phyloP scores from a whole-genome alignment of 345 rosid genomes.

The Citrus sp. region DNA sequence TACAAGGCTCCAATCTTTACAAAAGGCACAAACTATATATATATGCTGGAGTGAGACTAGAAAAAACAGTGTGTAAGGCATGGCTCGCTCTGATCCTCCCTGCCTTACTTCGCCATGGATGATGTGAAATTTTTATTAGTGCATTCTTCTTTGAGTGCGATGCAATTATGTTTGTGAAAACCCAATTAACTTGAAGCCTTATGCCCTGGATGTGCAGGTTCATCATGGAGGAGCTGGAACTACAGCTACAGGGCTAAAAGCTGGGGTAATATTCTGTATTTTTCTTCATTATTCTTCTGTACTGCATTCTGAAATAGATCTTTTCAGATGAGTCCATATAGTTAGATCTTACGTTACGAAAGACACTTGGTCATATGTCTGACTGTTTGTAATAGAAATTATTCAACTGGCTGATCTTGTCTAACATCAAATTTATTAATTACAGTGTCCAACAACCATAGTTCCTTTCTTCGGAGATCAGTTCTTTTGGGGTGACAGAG shows the following conservation, averaged over 20 bases:
- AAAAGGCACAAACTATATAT: not conserved
- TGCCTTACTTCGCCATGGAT: not conserved
- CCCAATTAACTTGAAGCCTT: constrained; percentile 6
- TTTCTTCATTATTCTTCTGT: not conserved
- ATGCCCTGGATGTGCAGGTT: constrained; percentile 46
- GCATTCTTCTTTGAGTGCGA: not conserved
- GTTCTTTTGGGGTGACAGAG: constrained; percentile 95
- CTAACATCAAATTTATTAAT: constrained; percentile 14
- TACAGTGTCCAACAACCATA: constrained; percentile 93
- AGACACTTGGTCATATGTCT: not conserved
- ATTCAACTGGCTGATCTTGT: not conserved
- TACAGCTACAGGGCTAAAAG: constrained; percentile 89
- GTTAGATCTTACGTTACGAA: not conserved
- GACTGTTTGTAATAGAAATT: constrained; percentile 2
- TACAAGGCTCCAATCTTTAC: not conserved
- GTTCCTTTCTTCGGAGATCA: constrained; percentile 99
- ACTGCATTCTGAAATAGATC: not conserved
- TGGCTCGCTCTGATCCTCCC: not conserved
- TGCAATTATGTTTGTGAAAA: constrained; percentile 1
- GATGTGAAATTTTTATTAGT: not conserved
- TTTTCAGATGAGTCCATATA: not conserved
- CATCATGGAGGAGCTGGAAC: constrained; percentile 99
- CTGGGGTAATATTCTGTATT: constrained; percentile 62
- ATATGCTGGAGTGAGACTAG: not conserved
- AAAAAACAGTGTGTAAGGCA: not conserved